These are phyloP conservation scores for Aspergillus sergii DNA, from an alignment of 2,329 filamentous ascomycete species.

Conservation along the genomic window DNA sequence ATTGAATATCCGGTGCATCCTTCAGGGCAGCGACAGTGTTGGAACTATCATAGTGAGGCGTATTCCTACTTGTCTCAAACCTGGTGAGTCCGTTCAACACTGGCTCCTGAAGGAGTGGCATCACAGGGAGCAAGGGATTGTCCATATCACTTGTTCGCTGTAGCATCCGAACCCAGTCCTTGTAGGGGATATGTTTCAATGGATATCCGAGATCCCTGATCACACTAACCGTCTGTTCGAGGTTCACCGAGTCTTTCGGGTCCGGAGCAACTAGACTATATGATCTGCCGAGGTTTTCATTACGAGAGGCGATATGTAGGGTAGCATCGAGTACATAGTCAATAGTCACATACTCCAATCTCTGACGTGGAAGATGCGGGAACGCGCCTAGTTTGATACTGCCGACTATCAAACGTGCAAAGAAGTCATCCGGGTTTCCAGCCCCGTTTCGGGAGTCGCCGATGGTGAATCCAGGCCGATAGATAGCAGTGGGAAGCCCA, in stretches of 20 bases:
- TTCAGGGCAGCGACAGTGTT: conserved; percentile 13
- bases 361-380: conserved; percentile 15
- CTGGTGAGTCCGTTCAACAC: conserved; percentile 34
- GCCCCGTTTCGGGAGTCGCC: conserved; percentile 66
- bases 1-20: conserved; percentile 5
- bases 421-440: conserved; percentile 75
- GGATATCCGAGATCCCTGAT: conserved; percentile 10
- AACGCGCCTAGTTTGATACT: conserved; percentile 67
- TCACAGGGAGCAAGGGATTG: conserved; percentile 12
- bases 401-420: conserved; percentile 77
- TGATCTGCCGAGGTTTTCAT: conserved; percentile 14
- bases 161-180: conserved; percentile 6
- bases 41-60: conserved; percentile 12
- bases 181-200: background rate
- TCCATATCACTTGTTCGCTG: background rate
- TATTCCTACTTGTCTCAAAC: conserved; percentile 19
- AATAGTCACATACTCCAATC: conserved; percentile 17
- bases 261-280: conserved; percentile 18
- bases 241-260: conserved; percentile 8
- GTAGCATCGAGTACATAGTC: conserved; percentile 16
- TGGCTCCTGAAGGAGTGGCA: conserved; percentile 45
- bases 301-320: conserved; percentile 15
- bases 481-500: conserved; percentile 69
- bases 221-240: conserved; percentile 10
- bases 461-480: conserved; percentile 77